Base-by-base conservation (phyloP, 768 basidiomycete species). In the Dentipellis fragilis region DNA sequence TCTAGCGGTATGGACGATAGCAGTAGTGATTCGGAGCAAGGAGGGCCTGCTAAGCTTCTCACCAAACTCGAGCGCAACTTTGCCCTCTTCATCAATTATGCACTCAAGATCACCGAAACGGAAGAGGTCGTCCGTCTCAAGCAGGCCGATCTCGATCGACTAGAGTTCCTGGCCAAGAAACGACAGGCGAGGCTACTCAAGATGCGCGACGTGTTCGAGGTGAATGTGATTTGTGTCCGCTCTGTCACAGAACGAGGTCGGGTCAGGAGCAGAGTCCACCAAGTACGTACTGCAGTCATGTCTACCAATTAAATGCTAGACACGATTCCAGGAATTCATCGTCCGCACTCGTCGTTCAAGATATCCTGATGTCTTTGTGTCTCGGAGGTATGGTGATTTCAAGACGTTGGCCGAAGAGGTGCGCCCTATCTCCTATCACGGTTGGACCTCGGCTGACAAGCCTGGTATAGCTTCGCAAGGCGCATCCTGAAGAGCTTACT, bases 341-440 rank as follows among this genome's bases (percentile, higher is more conserved):
- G 83, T 99, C 34, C 83, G 92, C 34, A 98, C 94, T 0, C 78
- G 85, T 14, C 78, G 93, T 42, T 79, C 83, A 6, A 76, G 81
- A 12, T 77, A 77, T 59, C 77, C 75, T 2, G 93, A 96, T 60
- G 78, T 92, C 1, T 93, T 83, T 68, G 96, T 98, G 4, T 89
- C 92, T 1, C 79, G 96, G 56, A 78, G 96, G 59, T 93, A 98
- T 67, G 95, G 95, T 7, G 96, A 99, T 68, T 99, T 99, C 69
- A 86, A 76, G 66, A 88, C 92, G 2, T 78, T 99, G 16, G 84
- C 85, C 2, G 79, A 84, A 49, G 92, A 96, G 75, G 93, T 89
- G 60, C 66, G 21, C 12, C 37, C 19, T 36, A 6, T 23, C 42
- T 47, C 16, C 19, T 40, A 21, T 49, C 52, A 22, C 36, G 38